Evolutionary conservation across 208 protist species (phyloP), one percentile per base, ranked within the genome.

Genomic region (Wallacemonas sp.): DNA sequence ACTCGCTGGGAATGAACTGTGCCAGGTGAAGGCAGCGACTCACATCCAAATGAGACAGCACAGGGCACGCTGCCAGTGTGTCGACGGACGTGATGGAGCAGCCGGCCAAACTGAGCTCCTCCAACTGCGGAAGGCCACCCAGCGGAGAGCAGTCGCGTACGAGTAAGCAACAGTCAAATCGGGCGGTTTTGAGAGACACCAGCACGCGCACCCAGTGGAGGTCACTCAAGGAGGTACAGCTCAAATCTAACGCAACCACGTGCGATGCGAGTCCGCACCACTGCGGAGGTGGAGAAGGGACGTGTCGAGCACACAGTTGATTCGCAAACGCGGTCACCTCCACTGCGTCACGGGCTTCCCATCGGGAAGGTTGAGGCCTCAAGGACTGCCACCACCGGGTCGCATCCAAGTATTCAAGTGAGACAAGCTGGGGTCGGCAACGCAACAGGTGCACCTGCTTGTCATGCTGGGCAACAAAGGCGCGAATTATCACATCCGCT

Each of bases 351-450:
- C 5, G 4, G 14, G 24, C 27, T 27, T 33, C 24, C 30, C 0
- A 58, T 4, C 30, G 30, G 30, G n/a, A 39, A 26, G 11, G 24
- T 21, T 58, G 28, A 9, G 51, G 30, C 11, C 51, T 3, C 51
- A 58, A 19, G 4, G 15, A 6, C n/a, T 58, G 51, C 51, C 51
- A 58, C 51, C 51, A 58, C 5, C 51, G 24, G 30, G 8, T 38
- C n/a, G 51, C 51, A 26, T 6, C 4, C 26, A 58, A 58, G 51
- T 58, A 58, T 3, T 26, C 4, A 3, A 58, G 6, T 4, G 51
- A 58, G 30, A 21, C 26, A 3, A 27, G 5, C 8, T 26, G 24
- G 12, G 51, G 51, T 12, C 5, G 28, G 21, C 51, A 41, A 6
- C 51, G 51, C 4, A 39, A 21, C 5, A 58, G n/a, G 30, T 58